Conservation (phyloP, 768 basidiomycete species). For the Rubroboletus satanas region DNA sequence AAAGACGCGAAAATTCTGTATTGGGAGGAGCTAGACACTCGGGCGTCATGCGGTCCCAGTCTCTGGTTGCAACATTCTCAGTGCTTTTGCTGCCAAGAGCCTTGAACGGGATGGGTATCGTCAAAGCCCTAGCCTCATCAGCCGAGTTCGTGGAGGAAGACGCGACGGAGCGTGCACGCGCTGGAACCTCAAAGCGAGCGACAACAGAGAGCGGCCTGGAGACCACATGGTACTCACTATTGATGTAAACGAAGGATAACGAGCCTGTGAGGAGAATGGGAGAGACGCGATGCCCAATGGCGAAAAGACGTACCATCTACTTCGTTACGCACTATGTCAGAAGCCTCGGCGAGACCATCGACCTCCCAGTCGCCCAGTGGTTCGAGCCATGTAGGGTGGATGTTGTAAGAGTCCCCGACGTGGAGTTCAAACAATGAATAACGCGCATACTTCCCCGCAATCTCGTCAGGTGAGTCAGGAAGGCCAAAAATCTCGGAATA, state of each 20-base stretch:
- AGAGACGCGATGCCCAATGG: not conserved
- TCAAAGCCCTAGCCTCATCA: conserved; percentile 32
- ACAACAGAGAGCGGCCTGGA: conserved; percentile 39
- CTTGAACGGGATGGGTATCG: conserved; percentile 65
- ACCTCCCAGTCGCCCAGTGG: conserved; percentile 54
- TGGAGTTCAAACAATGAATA: conserved; percentile 27
- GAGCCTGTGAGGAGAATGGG: conserved; percentile 20
- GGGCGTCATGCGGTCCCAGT: conserved; percentile 20
- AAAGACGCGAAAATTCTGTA: conserved; percentile 19
- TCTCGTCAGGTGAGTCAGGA: conserved; percentile 13
- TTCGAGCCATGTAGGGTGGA: conserved; percentile 33
- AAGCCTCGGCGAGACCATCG: conserved; percentile 43
- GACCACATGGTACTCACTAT: conserved; percentile 43
- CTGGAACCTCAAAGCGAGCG: conserved; percentile 13
- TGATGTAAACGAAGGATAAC: conserved; percentile 36
- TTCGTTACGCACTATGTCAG: conserved; percentile 44
- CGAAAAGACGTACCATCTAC: conserved; percentile 40
- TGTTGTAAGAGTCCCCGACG: conserved; percentile 18
- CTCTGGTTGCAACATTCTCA: conserved; percentile 37
- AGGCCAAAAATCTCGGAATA: conserved; percentile 23
- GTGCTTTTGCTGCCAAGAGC: conserved; percentile 45
- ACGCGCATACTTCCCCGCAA: conserved; percentile 2
- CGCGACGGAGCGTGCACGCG: conserved; percentile 11
- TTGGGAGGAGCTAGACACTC: conserved; percentile 30
- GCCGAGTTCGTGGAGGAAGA: conserved; percentile 20